Evolutionary conservation across 2,329 filamentous ascomycete genomes (phyloP), one percentile per base, ranked within the genome.

Genomic region (Rutstroemia sp.): DNA sequence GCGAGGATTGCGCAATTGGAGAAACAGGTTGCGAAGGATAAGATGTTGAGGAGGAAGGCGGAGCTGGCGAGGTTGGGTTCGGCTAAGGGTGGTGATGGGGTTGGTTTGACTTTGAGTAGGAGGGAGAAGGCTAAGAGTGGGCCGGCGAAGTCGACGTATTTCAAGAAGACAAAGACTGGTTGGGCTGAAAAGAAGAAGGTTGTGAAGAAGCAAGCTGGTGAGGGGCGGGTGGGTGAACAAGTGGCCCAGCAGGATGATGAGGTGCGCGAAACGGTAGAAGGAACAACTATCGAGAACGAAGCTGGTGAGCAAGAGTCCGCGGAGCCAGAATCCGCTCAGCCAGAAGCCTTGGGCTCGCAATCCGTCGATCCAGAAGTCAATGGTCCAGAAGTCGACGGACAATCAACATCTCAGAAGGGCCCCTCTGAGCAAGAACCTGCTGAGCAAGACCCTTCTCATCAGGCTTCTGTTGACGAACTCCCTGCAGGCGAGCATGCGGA

Each of bases 71-170:
- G 17, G 14, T 41, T 41, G 39, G 39, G 17, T 2, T 9, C 39
- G 39, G 17, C 9, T 41, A 19, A 41, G 17, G 39, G 17, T 14
- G 7, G 17, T 16, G 14, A n/a, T 9, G 14, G 1, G 17, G 39
- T 14, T 14, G 39, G 39, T 14, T 7, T 14, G 17, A 19, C 14
- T 14, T 7, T 14, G 17, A 19, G 14, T 41, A 41, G 17, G 39
- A 41, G 17, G 39, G 14, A 21, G 17, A 9, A 48, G 45, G 45
- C 45, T 9, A 48, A 48, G 17, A 41, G 30, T 16, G 54, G 47
- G 27, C 48, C 48, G 27, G 51, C 51, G 42, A 56, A 48, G 4
- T 51, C 47, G 27, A 42, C 38, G 37, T 51, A 42, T n/a, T 51
- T 46, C 51, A 47, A 38, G 39, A 25, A 51, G n/a, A 39, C 25